Percentiles rank a stretch among this genome's conserved stretches.
phyloP scores from a whole-genome alignment of 164 flowering plant species.

The Litsea cubeba region DNA sequence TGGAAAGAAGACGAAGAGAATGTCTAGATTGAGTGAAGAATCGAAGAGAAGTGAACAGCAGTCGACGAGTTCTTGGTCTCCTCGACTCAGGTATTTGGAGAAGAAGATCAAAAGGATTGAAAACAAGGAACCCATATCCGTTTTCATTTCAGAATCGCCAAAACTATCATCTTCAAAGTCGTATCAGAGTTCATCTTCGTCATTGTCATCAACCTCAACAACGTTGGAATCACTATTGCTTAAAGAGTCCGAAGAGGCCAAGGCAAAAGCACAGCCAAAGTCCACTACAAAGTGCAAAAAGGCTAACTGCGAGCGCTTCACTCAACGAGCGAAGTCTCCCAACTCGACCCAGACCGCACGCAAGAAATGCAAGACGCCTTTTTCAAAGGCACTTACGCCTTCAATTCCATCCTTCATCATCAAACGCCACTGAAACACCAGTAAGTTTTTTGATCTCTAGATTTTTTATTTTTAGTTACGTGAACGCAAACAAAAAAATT shows the following conservation, averaged over 20 bases:
- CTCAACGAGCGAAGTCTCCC: slow-evolving; percentile 19
- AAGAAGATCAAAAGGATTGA: slow-evolving; percentile 19
- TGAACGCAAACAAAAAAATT: accelerated
- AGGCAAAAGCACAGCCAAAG: background rate
- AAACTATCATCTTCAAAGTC: background rate
- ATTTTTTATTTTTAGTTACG: background rate
- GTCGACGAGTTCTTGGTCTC: slow-evolving; percentile 27
- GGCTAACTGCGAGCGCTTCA: slow-evolving; percentile 25
- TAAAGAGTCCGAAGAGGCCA: background rate
- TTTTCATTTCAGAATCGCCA: background rate
- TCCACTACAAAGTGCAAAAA: slow-evolving; percentile 25
- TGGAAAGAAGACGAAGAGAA: slow-evolving; percentile 12
- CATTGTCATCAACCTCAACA: background rate
- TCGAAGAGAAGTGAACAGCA: slow-evolving; percentile 18
- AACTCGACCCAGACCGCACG: slow-evolving; percentile 22
- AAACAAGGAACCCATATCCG: slow-evolving; percentile 12
- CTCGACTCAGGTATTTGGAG: slow-evolving; percentile 34
- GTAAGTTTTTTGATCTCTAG: background rate
- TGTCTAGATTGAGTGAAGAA: slow-evolving; percentile 9
- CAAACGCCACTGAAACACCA: background rate
- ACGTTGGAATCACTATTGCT: background rate
- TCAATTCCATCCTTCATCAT: slow-evolving; percentile 15
- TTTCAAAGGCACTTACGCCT: slow-evolving; percentile 28
- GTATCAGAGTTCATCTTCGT: background rate
- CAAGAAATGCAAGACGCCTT: slow-evolving; percentile 38